These are phyloP conservation scores for Rhinocladiella mackenziei DNA, from an alignment of 2,329 filamentous ascomycete species.

Conservation along the genomic window DNA sequence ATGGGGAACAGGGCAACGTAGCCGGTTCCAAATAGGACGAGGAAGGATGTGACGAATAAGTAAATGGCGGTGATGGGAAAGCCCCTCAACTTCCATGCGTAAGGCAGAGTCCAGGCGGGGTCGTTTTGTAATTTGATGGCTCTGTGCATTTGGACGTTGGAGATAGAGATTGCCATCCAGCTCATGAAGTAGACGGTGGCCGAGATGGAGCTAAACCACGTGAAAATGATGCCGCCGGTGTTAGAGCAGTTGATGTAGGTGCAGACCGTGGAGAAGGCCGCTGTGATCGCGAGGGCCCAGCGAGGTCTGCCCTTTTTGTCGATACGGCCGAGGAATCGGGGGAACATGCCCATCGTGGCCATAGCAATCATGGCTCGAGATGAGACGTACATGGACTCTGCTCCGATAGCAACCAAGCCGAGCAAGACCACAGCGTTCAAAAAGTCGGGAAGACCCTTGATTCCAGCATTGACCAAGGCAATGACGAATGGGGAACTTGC, in stretches of 20 bases:
- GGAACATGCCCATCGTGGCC: constrained; percentile 32
- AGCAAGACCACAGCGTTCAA: constrained; percentile 84
- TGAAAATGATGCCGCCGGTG: constrained; percentile 52
- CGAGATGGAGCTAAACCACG: constrained; percentile 73
- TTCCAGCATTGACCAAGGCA: constrained; percentile 78
- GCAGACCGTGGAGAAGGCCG: constrained; percentile 27
- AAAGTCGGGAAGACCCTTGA: constrained; percentile 72
- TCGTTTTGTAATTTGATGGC: constrained; percentile 8
- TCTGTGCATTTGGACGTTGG: constrained; percentile 77
- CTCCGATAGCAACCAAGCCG: constrained; percentile 54
- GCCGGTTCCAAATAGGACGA: constrained; percentile 2
- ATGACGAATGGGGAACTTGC: constrained; percentile 85
- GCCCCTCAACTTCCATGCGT: constrained; percentile 4
- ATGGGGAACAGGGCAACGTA: constrained; percentile 6
- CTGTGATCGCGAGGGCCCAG: constrained; percentile 31
- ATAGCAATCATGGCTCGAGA: constrained; percentile 34
- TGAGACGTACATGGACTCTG: constrained; percentile 23
- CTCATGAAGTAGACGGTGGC: constrained; percentile 70
- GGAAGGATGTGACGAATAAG: constrained; percentile 2
- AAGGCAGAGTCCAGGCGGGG: background rate
- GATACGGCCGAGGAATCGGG: constrained; percentile 30
- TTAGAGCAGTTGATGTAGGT: constrained; percentile 35
- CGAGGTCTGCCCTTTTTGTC: constrained; percentile 33
- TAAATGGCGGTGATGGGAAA: background rate
- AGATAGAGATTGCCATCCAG: constrained; percentile 44